Base-by-base conservation (phyloP, 139 green algal species). In the Picochlorum sp. region DNA sequence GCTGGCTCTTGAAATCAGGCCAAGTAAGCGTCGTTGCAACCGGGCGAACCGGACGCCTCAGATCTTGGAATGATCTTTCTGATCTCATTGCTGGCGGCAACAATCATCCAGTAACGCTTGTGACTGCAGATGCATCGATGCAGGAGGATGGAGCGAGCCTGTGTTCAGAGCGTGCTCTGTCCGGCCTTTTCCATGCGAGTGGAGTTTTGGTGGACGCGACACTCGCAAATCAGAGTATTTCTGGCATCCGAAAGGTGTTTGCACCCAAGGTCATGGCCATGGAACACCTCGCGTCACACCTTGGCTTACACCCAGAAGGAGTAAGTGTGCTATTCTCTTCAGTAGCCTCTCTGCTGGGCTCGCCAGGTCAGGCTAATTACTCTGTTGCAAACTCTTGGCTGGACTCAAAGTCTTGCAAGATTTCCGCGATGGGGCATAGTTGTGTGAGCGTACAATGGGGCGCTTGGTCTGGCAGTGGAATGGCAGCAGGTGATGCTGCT, bases 291-390 rank as follows among this genome's bases (percentile, higher is more conserved):
- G 2, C 14, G 1, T 7, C 24, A 7, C 45, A 23, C 45, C 45
- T 52, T 20, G 28, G 18, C 7, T 41, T 41, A 18, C 65, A 75
- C 8, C 73, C 73, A 23, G 61, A 52, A 49, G 6, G 57, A 61
- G 65, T 61, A 38, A 45, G 60, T 31, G 67, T 72, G 34, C 44
- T 80, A 16, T 80, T n/a, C n/a, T n/a, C n/a, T n/a, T n/a, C n/a
- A n/a, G n/a, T n/a, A n/a, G n/a, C n/a, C n/a, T n/a, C n/a, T 78
- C 62, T 78, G 47, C 77, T 92, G 44, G 85, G 86, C 20, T 72
- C 78, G 2, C 65, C 81, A 24, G 88, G 88, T 18, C 88, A 95
- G 62, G 75, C 84, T 57, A 86, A 81, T 70, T 95, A 95, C 71
- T 67, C 65, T 57, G 69, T 77, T 10, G 88, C 88, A 57, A 95